These are phyloP conservation scores for Barnettozyma sucrosica DNA, from an alignment of 805 yeast species.

Conservation along the genomic window DNA sequence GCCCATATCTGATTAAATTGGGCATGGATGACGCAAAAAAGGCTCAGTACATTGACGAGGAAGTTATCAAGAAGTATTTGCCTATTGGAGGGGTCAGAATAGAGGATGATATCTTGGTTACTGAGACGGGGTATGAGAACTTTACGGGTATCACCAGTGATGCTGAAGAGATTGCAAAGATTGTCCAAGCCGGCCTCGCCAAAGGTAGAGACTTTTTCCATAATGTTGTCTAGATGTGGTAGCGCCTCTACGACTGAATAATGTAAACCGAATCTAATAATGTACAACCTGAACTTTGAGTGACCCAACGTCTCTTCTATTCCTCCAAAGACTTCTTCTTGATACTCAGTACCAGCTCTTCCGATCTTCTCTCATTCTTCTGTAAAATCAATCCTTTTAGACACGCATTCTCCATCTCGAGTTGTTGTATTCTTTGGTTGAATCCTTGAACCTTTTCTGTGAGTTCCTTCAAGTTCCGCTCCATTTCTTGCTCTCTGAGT, in stretches of 20 bases:
- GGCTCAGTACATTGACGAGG: conserved; percentile 43
- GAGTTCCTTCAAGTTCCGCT: conserved; percentile 37
- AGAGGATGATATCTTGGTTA: conserved; percentile 86
- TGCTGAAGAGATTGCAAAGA: conserved; percentile 71
- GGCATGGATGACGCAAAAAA: conserved; percentile 41
- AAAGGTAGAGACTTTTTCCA: conserved; percentile 66
- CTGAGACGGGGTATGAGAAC: conserved; percentile 71
- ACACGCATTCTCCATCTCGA: conserved; percentile 59
- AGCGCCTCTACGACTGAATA: neutral
- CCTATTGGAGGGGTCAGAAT: conserved; percentile 96
- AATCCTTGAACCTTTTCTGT: conserved; percentile 39
- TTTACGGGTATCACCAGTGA: conserved; percentile 81
- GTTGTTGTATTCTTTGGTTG: conserved; percentile 42
- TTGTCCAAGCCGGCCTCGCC: conserved; percentile 64
- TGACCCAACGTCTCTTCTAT: neutral
- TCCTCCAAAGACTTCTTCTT: conserved; percentile 24
- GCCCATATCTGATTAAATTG: conserved; percentile 70
- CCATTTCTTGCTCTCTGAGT: conserved; percentile 54
- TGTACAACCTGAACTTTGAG: neutral
- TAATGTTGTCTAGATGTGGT: conserved; percentile 15
- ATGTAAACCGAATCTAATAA: neutral
- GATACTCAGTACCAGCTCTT: conserved; percentile 33
- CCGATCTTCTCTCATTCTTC: conserved; percentile 39
- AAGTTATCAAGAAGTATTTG: conserved; percentile 70
- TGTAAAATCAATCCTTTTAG: conserved; percentile 48